phyloP scores from a whole-genome alignment of 768 basidiomycete species.

The Xerocomellus dryophilus region DNA sequence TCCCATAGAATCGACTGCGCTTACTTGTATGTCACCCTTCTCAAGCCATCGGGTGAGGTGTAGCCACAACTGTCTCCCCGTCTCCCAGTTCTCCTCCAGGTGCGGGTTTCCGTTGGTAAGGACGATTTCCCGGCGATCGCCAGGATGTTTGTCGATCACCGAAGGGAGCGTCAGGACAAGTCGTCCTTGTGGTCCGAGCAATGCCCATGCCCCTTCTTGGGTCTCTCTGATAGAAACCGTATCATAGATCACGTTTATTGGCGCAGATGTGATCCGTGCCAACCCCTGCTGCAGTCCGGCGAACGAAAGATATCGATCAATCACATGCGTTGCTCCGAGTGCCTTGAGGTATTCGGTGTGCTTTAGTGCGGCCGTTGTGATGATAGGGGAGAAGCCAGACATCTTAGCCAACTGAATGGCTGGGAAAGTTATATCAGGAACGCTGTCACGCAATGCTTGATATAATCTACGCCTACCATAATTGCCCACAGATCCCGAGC shows the following conservation, averaged over 20 bases:
- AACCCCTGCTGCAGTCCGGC: slow-evolving; percentile 33
- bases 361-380: slow-evolving; percentile 35
- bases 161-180: slow-evolving; percentile 36
- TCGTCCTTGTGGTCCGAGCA: slow-evolving; percentile 38
- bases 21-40: slow-evolving; percentile 32
- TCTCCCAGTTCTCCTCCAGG: slow-evolving; percentile 33
- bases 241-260: slow-evolving; percentile 38
- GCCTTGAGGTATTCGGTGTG: slow-evolving; percentile 35
- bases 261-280: slow-evolving; percentile 36
- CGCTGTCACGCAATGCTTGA: slow-evolving; percentile 2
- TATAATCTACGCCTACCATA: slow-evolving; percentile 35
- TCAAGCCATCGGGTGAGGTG: slow-evolving; percentile 30
- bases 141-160: slow-evolving; percentile 27
- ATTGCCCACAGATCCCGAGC: slow-evolving; percentile 49
- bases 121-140: slow-evolving; percentile 30
- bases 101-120: slow-evolving; percentile 34
- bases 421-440: slow-evolving; percentile 22
- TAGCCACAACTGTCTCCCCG: slow-evolving; percentile 31
- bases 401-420: slow-evolving; percentile 40
- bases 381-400: slow-evolving; percentile 39
- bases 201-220: slow-evolving; percentile 35
- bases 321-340: slow-evolving; percentile 35
- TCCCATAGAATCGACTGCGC: not conserved
- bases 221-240: slow-evolving; percentile 39
- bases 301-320: slow-evolving; percentile 31